Evolutionary conservation across 805 yeast genomes (phyloP).

Genomic region (Candida montana): DNA sequence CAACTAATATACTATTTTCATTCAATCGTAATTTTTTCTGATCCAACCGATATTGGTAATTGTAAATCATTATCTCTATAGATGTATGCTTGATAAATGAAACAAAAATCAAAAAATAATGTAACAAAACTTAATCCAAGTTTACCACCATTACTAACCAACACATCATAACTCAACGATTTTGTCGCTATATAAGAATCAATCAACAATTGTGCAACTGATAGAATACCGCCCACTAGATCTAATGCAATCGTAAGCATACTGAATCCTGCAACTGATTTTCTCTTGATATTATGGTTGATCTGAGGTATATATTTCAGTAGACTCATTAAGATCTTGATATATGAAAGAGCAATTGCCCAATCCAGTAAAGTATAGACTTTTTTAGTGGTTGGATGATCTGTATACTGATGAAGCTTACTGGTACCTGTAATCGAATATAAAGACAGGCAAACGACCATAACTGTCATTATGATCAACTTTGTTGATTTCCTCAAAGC

Average conservation of each 20-base stretch:
- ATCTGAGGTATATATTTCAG: slow-evolving; percentile 76
- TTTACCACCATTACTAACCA: slow-evolving; percentile 34
- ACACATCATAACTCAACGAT: slow-evolving; percentile 18
- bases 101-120: slow-evolving; percentile 31
- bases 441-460: slow-evolving; percentile 1
- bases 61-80: slow-evolving; percentile 10
- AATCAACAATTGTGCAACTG: slow-evolving; percentile 20
- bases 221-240: slow-evolving; percentile 30
- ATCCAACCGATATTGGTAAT: neutral
- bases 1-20: no score
- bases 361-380: slow-evolving; percentile 27
- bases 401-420: slow-evolving; percentile 4
- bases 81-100: slow-evolving; percentile 32
- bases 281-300: slow-evolving; percentile 67
- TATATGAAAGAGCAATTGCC: slow-evolving; percentile 32
- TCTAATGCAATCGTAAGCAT: slow-evolving; percentile 44
- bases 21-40: no score
- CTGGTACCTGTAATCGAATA: slow-evolving; percentile 14
- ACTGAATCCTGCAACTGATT: slow-evolving; percentile 82
- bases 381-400: neutral
- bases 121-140: slow-evolving; percentile 36
- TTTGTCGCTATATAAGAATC: slow-evolving; percentile 24
- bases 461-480: slow-evolving; percentile 13
- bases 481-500: slow-evolving; percentile 17
- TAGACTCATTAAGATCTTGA: slow-evolving; percentile 44